Base-by-base conservation (phyloP, 257 asterid genomes). In the Plantago ovata region DNA sequence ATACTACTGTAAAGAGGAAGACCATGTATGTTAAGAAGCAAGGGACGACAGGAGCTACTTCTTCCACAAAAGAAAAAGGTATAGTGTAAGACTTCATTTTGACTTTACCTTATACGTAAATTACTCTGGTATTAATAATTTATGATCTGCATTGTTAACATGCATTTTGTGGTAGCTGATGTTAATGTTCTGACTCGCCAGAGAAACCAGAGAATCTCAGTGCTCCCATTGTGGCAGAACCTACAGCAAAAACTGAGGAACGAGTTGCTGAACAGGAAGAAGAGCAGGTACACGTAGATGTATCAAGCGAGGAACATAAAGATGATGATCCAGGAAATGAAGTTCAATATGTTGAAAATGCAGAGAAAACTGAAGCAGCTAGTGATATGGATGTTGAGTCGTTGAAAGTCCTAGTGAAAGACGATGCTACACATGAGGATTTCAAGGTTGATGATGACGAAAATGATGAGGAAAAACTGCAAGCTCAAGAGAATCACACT, bases 221-320 rank as follows among this genome's bases (percentile, higher is more conserved):
- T 46, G 15, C 9, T 24, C 61, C 13, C 48, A 66, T 51, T 19
- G 47, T 60, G 39, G 64, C 43, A 13, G 66, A 70, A 33, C 61
- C 65, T 19, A 75, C 53, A 46, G 60, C 14, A 13, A 62, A 67
- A 38, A 48, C 41, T 12, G 60, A 68, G 20, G 79, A 74, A 40
- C 69, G 52, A n/a, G 79, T 61, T 44, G 52, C 59, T 53, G 75
- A 58, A 69, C 62, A 44, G 51, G 84, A 69, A 73, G 79, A 74
- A n/a, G n/a, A n/a, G 40, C 47, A 70, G 19, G 62, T 22, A 13
- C 28, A 23, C 23, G 44, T 14, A 33, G 50, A 18, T 47, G 58
- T 10, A 4, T 43, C 44, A 18, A 43, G 38, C 33, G 9, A 52
- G 6, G 75, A 62, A 32, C 21, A 62, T 70, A 62, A 44, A 32